These are phyloP conservation scores for Collybia nuda DNA, from an alignment of 768 basidiomycete species.

Conservation along the genomic window DNA sequence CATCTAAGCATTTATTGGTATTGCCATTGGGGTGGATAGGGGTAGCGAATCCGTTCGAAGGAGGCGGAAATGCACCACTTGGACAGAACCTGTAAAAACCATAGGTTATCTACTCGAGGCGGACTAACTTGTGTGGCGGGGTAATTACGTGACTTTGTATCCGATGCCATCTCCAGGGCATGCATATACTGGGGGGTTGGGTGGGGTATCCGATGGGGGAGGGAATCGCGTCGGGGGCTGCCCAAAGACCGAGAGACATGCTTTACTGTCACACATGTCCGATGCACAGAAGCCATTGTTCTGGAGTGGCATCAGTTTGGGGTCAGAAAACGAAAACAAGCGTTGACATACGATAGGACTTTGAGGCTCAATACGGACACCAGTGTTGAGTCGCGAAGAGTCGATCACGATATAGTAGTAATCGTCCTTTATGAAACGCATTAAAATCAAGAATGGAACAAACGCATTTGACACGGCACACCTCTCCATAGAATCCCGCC, in stretches of 20 bases:
- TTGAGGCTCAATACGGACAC: slow-evolving; percentile 3
- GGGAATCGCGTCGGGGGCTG: slow-evolving; percentile 24
- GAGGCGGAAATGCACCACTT: slow-evolving; percentile 17
- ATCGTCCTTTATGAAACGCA: not conserved
- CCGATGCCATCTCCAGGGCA: slow-evolving; percentile 18
- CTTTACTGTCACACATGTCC: slow-evolving; percentile 18
- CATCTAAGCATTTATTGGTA: slow-evolving; percentile 29
- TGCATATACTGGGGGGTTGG: slow-evolving; percentile 18
- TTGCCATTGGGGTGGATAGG: slow-evolving; percentile 25
- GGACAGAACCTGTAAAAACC: slow-evolving; percentile 19
- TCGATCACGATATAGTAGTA: slow-evolving; percentile 6
- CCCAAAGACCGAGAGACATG: slow-evolving; percentile 23
- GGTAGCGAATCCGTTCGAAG: slow-evolving; percentile 14
- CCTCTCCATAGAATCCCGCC: slow-evolving; percentile 21
- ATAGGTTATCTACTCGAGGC: too few species aligned
- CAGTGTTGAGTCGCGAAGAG: slow-evolving; percentile 1
- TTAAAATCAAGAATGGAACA: not conserved
- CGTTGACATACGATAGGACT: slow-evolving; percentile 8
- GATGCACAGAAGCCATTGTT: slow-evolving; percentile 20
- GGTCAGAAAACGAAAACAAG: not conserved
- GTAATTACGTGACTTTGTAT: slow-evolving; percentile 20
- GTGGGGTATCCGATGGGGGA: slow-evolving; percentile 11
- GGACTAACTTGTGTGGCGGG: too few species aligned
- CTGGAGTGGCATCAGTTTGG: slow-evolving; percentile 2
- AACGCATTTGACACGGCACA: not conserved